Evolutionary conservation across 352 stramenopile genomes (phyloP), one percentile per base, ranked within the genome.

Genomic region (Globisporangium mamillatum): DNA sequence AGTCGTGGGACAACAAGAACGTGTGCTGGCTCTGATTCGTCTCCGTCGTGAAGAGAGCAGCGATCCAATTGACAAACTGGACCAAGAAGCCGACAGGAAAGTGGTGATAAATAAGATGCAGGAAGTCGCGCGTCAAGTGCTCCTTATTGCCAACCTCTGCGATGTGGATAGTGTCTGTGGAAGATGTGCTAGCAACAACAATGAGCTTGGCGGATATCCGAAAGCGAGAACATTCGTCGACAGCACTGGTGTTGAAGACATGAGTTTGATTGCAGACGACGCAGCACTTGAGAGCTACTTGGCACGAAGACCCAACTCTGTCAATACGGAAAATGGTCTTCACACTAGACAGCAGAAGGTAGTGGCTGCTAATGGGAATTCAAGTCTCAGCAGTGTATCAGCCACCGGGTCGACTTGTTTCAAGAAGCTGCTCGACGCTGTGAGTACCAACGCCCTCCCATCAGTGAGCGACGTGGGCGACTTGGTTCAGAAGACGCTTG

Each of bases 401-500:
- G 32, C 24, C 6, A 20, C 14, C 7, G 27, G 25, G 3, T 3
- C 27, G 4, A 27, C 34, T 18, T 38, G 18, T 20, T 66, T 66
- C 46, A 41, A 32, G 32, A 44, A 25, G 18, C 57, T 70, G n/a
- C 57, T 70, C 34, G n/a, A 44, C 24, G 41, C n/a, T 14, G 5
- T 58, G 41, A 18, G 22, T 9, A 10, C 54, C 7, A 24, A 53
- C 32, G 32, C 38, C 22, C 25, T 20, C 10, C 20, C 25, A 16
- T 60, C 10, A 34, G 16, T 46, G 8, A 22, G 8, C 27, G 22
- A 25, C 2, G 18, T 50, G 38, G 44, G 60, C 50, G 62, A 70
- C 3, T 53, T 75, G 14, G 24, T 82, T 24, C 58, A 71, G n/a
- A 67, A 64, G 10, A 56, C 60, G 25, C 62, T 72, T 27, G 62